phyloP scores from a whole-genome alignment of 2,329 filamentous ascomycete genomes.

The Tolypocladium paradoxum region DNA sequence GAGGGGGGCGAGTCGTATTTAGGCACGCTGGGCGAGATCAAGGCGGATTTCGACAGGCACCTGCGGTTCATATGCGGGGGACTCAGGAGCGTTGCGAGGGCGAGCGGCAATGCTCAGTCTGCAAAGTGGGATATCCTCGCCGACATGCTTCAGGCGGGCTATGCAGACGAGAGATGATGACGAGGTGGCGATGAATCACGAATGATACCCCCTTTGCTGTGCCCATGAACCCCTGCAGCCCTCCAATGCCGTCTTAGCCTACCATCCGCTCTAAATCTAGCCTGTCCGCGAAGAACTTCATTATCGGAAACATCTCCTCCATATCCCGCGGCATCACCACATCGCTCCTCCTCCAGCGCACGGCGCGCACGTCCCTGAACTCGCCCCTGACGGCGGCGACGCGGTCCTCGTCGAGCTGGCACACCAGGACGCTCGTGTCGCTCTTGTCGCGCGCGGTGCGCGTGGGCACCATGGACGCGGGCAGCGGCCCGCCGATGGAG shows the following conservation, averaged over 20 bases:
- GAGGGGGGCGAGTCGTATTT: constrained; percentile 30
- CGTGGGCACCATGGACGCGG: constrained; percentile 37
- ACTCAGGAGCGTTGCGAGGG: constrained; percentile 63
- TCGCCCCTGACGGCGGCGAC: constrained; percentile 52
- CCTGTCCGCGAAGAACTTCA: constrained; percentile 68
- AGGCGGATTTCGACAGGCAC: constrained; percentile 51
- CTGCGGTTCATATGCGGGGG: constrained; percentile 63
- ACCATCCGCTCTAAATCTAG: constrained; percentile 28
- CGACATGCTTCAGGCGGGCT: constrained; percentile 58
- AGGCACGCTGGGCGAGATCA: constrained; percentile 44
- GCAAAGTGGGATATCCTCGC: constrained; percentile 70
- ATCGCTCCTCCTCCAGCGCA: constrained; percentile 57
- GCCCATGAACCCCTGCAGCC: too few relatives aligned
- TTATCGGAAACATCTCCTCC: constrained; percentile 83
- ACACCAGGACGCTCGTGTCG: constrained; percentile 51
- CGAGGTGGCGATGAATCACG: constrained; percentile 6
- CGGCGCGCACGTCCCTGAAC: constrained; percentile 57
- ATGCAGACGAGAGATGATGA: constrained; percentile 11
- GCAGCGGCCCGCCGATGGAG: constrained; percentile 50
- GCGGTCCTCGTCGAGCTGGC: constrained; percentile 50
- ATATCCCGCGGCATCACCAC: constrained; percentile 75
- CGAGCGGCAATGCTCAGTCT: constrained; percentile 49
- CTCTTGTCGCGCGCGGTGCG: constrained; percentile 39
- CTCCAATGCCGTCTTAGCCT: too few relatives aligned
- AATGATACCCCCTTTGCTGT: constrained; percentile 14